Base-by-base conservation (phyloP, 2,329 filamentous ascomycete genomes). In the Clarireedia homoeocarpa region DNA sequence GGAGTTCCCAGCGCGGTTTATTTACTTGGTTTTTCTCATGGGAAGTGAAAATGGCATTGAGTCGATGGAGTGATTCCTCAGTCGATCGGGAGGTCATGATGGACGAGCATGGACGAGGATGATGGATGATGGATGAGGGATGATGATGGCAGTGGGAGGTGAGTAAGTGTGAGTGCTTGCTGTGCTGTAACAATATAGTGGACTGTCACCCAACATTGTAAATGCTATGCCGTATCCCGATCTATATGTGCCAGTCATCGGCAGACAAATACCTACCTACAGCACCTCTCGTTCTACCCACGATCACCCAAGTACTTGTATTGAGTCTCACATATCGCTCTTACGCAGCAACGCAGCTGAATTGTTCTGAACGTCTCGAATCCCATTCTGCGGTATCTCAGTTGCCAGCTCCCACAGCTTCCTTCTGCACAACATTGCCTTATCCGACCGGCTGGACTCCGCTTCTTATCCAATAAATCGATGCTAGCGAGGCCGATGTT, bases 401-500 rank as follows among this genome's bases (percentile, higher is more conserved):
- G 44, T 17, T 34, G 38, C 27, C 39, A 48, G 42, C 44, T 53
- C 44, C 51, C 38, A 42, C 38, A 42, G 39, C 17, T 42, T n/a
- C 15, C 39, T 36, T 34, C 30, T 30, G 27, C 12, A 10, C 9
- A 40, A 40, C 15, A 54, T 54, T 54, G 45, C 52, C 52, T 34
- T 45, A 34, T 42, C 30, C 52, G 45, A 55, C 26, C 7, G 15
- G 39, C 14, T 55, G 42, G 45, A 36, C 52, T 49, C 52, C 45
- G 52, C 52, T 54, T 49, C 52, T 12, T 7, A 54, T 49, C 48
- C 39, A 38, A 55, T 42, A 24, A 34, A 12, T 36, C 20, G 39
- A 42, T 42, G 5, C 36, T 39, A 55, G 27, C 49, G 46, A 50
- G 52, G 52, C 52, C 36, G 23, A 38, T 55, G 36, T 34, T 55